Conservation (phyloP, 2,329 filamentous ascomycete genomes). For the Dactylellina drechsleri region DNA sequence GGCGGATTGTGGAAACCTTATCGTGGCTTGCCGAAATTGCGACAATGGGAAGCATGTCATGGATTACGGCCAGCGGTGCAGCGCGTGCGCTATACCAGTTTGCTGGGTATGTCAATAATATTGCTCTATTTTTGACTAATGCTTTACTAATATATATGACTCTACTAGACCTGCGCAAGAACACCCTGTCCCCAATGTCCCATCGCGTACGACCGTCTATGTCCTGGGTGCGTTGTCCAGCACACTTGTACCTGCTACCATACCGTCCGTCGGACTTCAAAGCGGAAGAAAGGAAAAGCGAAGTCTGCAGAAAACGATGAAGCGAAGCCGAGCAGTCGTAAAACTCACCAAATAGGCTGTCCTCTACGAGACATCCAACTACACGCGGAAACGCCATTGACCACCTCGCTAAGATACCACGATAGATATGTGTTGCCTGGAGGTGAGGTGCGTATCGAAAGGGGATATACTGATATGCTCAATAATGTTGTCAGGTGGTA, state of each 20-base stretch:
- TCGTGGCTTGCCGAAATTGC: slow-evolving; percentile 47
- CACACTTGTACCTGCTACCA: slow-evolving; percentile 51
- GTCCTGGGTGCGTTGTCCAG: slow-evolving; percentile 39
- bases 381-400: slow-evolving; percentile 39
- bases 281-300: slow-evolving; percentile 32
- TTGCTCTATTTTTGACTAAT: background rate
- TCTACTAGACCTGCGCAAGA: slow-evolving; percentile 40
- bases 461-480: slow-evolving; percentile 38
- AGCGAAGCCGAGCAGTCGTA: slow-evolving; percentile 41
- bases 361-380: slow-evolving; percentile 39
- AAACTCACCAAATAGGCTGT: slow-evolving; percentile 47
- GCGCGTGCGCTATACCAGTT: slow-evolving; percentile 45
- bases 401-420: slow-evolving; percentile 42
- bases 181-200: slow-evolving; percentile 44
- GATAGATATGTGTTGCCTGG: slow-evolving; percentile 48
- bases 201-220: slow-evolving; percentile 43
- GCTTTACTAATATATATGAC: background rate
- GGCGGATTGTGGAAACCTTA: slow-evolving; percentile 36
- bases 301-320: slow-evolving; percentile 39
- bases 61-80: slow-evolving; percentile 51
- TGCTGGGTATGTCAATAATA: slow-evolving; percentile 39
- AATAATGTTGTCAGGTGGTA: slow-evolving; percentile 49
- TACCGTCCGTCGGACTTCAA: slow-evolving; percentile 41
- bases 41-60: slow-evolving; percentile 50
- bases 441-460: slow-evolving; percentile 43